phyloP scores from a whole-genome alignment of 345 rosid genomes.

The Salix arbutifolia region DNA sequence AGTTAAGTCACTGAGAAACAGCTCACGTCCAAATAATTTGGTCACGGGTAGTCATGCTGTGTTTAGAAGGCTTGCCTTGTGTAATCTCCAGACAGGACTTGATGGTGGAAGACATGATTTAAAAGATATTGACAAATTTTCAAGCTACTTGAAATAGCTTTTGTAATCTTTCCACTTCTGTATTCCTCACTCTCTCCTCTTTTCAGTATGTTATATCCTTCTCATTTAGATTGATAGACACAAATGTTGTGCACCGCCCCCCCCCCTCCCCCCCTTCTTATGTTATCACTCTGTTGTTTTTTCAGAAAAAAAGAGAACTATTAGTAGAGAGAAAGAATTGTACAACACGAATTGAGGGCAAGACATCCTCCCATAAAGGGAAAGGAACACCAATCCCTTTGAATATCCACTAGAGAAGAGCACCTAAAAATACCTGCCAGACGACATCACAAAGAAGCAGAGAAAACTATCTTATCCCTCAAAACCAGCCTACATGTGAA shows the following conservation, averaged over 20 bases:
- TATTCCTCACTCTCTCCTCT: neutral
- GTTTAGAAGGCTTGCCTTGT: neutral
- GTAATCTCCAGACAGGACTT: neutral
- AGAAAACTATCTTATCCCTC: neutral
- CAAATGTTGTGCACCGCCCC: neutral
- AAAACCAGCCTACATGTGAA: neutral
- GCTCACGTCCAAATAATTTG: neutral
- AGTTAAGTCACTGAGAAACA: neutral
- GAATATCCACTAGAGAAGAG: neutral
- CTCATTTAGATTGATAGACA: neutral
- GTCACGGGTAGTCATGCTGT: neutral
- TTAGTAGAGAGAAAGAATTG: neutral
- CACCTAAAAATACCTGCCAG: neutral
- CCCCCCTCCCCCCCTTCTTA: neutral
- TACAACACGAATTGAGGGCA: neutral
- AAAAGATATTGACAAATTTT: neutral
- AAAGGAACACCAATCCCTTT: neutral
- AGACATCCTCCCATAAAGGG: neutral
- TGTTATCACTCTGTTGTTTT: too few species aligned
- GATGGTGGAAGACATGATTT: neutral
- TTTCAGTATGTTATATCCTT: neutral
- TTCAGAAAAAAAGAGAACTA: neutral
- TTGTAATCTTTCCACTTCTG: neutral
- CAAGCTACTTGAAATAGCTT: neutral
- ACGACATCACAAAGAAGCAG: neutral